These are phyloP conservation scores for Penicillium psychrosexuale DNA, from an alignment of 2,329 filamentous ascomycete species.

Conservation along the genomic window DNA sequence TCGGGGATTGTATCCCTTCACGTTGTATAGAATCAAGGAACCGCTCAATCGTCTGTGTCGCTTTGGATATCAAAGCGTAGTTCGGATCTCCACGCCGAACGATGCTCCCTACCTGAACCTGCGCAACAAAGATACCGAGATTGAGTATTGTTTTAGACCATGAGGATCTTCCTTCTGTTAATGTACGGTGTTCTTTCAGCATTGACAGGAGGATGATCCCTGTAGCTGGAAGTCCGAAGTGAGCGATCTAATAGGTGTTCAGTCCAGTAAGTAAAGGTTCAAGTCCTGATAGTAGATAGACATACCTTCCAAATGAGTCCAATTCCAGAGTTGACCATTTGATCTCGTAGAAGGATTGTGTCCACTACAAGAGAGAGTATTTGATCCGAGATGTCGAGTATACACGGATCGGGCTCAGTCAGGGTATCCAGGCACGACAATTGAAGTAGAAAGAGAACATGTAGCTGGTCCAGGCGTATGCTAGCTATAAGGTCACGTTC, in stretches of 20 bases:
- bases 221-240: conserved; percentile 30
- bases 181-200: conserved; percentile 19
- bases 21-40: conserved; percentile 28
- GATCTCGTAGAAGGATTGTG: conserved; percentile 25
- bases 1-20: conserved; percentile 6
- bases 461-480: conserved; percentile 26
- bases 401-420: conserved; percentile 23
- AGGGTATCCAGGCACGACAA: conserved; percentile 22
- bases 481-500: conserved; percentile 26
- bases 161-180: conserved; percentile 7
- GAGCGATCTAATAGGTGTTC: conserved; percentile 18
- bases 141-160: conserved; percentile 22
- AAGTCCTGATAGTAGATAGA: no score
- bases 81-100: conserved; percentile 26
- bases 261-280: background rate
- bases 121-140: conserved; percentile 28
- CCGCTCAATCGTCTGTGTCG: conserved; percentile 26
- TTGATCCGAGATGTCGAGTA: conserved; percentile 27
- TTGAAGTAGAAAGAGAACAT: conserved; percentile 26
- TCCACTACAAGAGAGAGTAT: conserved; percentile 29
- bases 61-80: conserved; percentile 25
- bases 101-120: conserved; percentile 26
- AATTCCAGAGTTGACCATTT: conserved; percentile 27
- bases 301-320: conserved; percentile 29
- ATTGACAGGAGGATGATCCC: conserved; percentile 30